A percentile compares a stretch with the other conserved stretches of the same genome.
Evolutionary conservation across 1,284 basidiomycete genomes (phyloP).

Genomic region (Naganishia albida): DNA sequence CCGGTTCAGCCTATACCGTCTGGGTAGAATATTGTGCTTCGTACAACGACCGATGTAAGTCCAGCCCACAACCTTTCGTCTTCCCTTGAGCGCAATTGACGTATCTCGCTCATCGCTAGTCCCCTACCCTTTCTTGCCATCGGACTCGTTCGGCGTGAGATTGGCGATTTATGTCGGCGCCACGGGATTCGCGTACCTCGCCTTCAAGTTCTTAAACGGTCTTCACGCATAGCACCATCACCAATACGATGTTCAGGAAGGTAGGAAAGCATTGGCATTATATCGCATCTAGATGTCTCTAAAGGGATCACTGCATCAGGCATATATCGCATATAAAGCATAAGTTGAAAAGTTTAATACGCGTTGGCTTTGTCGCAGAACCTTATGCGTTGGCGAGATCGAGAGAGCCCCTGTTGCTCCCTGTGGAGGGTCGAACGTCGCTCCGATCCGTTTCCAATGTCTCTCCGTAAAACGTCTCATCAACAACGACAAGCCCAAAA

Average conservation of each 20-base stretch:
- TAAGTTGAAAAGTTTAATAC: too few species aligned
- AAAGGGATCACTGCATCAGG: neutral
- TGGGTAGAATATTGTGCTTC: slow-evolving; percentile 71
- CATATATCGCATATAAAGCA: too few species aligned
- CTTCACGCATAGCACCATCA: slow-evolving; percentile 42
- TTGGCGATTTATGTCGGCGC: slow-evolving; percentile 64
- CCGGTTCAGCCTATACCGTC: slow-evolving; percentile 61
- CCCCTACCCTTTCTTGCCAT: slow-evolving; percentile 73
- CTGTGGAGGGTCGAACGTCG: too few species aligned
- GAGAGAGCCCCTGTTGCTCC: too few species aligned
- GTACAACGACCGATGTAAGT: slow-evolving; percentile 67
- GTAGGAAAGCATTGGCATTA: slow-evolving; percentile 1
- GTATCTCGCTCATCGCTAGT: slow-evolving; percentile 57
- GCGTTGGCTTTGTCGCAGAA: too few species aligned
- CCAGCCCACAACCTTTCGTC: neutral
- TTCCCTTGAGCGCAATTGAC: slow-evolving; percentile 10
- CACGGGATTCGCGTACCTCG: slow-evolving; percentile 60
- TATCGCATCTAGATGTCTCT: slow-evolving; percentile 8
- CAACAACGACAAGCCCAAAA: too few species aligned
- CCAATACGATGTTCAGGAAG: neutral
- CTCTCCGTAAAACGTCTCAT: too few species aligned
- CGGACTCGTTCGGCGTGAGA: slow-evolving; percentile 55
- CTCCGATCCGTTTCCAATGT: neutral
- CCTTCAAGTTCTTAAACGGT: slow-evolving; percentile 60
- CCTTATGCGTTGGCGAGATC: too few species aligned